These are phyloP conservation scores for Eutrema japonicum DNA, from an alignment of 345 rosid genomes.

Conservation along the genomic window DNA sequence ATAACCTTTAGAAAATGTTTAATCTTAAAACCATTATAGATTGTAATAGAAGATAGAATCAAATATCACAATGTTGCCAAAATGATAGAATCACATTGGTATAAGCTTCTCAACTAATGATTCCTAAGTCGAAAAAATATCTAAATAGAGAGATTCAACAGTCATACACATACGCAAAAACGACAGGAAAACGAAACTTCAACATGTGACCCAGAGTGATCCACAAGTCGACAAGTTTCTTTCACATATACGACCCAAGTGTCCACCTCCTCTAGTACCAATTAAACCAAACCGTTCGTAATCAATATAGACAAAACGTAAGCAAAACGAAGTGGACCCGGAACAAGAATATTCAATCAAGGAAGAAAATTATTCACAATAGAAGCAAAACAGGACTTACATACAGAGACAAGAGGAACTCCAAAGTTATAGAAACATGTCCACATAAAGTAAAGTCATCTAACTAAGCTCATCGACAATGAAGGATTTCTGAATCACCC, in stretches of 20 bases:
- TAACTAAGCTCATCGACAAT: conserved; percentile 25
- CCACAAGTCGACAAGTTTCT: conserved; percentile 30
- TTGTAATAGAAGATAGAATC: background rate
- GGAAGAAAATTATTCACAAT: conserved; percentile 33
- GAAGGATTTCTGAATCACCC: conserved; percentile 14
- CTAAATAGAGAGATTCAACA: conserved; percentile 29
- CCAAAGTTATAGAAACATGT: conserved; percentile 23
- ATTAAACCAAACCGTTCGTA: conserved; percentile 1
- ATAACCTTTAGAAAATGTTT: background rate
- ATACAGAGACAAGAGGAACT: conserved; percentile 50
- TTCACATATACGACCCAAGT: conserved; percentile 25
- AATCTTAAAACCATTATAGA: background rate
- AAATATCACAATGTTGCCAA: background rate
- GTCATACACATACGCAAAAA: conserved; percentile 24
- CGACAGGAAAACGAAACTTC: conserved; percentile 18
- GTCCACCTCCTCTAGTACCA: conserved; percentile 16
- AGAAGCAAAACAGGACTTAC: conserved; percentile 48
- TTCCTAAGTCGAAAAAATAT: conserved; percentile 35
- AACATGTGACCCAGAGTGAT: conserved; percentile 40
- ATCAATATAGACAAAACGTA: conserved; percentile 3
- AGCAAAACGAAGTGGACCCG: conserved; percentile 6
- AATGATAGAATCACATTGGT: background rate
- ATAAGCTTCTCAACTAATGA: conserved; percentile 7
- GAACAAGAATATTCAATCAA: conserved; percentile 19
- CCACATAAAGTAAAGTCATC: conserved; percentile 30